These are phyloP conservation scores for Apiotrichum sp. DNA, from an alignment of 1,284 basidiomycete species.

Conservation along the genomic window DNA sequence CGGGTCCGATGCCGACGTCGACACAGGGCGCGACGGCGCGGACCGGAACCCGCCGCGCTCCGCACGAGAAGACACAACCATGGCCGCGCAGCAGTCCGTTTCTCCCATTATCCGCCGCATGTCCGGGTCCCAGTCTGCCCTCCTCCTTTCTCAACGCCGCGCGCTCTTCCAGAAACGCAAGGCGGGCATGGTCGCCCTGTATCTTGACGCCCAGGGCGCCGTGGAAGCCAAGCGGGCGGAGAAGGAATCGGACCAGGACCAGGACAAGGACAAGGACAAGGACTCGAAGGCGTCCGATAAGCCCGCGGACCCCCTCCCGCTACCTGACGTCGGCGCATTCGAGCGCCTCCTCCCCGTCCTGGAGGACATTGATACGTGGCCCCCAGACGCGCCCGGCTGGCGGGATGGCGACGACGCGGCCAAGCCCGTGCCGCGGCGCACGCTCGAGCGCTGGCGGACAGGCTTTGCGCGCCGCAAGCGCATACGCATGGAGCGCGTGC, in stretches of 20 bases:
- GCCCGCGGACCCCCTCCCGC: background rate
- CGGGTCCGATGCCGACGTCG: slow-evolving; percentile 12
- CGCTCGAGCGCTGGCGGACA: slow-evolving; percentile 25
- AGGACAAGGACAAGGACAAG: background rate
- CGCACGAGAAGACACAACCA: slow-evolving; percentile 12
- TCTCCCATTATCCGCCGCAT: slow-evolving; percentile 7
- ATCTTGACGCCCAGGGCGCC: slow-evolving; percentile 35
- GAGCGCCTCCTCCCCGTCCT: slow-evolving; percentile 33
- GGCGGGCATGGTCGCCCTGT: slow-evolving; percentile 34
- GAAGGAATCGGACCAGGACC: background rate
- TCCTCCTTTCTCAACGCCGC: slow-evolving; percentile 20
- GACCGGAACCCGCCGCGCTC: slow-evolving; percentile 18
- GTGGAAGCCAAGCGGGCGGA: slow-evolving; percentile 6
- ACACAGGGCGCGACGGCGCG: slow-evolving; percentile 14
- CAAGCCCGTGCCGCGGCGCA: slow-evolving; percentile 7
- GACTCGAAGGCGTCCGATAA: background rate
- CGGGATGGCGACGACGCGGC: slow-evolving; percentile 21
- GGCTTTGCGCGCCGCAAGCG: slow-evolving; percentile 23
- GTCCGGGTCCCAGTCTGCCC: background rate
- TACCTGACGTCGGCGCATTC: slow-evolving; percentile 24
- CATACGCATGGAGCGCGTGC: slow-evolving; percentile 17
- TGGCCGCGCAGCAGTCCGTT: background rate
- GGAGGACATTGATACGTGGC: slow-evolving; percentile 34
- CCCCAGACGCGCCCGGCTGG: slow-evolving; percentile 34
- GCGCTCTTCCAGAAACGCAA: slow-evolving; percentile 33